Base-by-base conservation (phyloP, 192 early-diverging fungal species). In the Coemansia sp. region DNA sequence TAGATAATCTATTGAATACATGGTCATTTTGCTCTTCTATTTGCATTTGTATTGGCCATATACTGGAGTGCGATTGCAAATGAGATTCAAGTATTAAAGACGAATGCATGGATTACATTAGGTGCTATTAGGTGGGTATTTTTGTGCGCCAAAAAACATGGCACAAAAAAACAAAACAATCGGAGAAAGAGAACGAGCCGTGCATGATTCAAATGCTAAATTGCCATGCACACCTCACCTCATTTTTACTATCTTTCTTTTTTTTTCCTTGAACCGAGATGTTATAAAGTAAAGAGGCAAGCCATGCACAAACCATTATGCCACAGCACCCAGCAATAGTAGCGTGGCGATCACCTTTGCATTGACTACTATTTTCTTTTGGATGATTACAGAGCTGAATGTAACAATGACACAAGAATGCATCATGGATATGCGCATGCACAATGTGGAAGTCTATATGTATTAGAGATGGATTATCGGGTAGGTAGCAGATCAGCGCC, bases 81-180 rank as follows among this genome's bases (percentile, higher is more conserved):
- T 54, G 52, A 19, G 52, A 21, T 7, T 19, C 52, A 6, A 10
- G 8, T 54, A 54, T 54, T 54, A 26, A 7, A 23, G 39, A 41
- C 16, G 37, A 62, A 62, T 62, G 61, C 38, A 32, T 62, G 39
- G 39, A 41, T 39, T 37, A 37, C 13, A 40, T 26, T 40, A 58
- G 4, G 56, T 0, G 15, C 39, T 59, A 59, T 59, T 59, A 59
- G 52, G 4, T 50, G n/a, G 48, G 0, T 50, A 18, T 32, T 32
- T 32, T 32, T 32, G 32, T 32, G 32, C 32, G 32, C 32, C 32
- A 32, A 32, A 32, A 32, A 32, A 32, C 32, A 32, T 32, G 4
- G 32, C 32, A 32, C 32, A 32, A 32, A 21, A 21, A 32, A 32
- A 32, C 32, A 32, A 32, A 32, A 32, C 32, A 32, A 32, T 32